A percentile compares a stretch with the other conserved stretches of the same genome.
Conservation (phyloP, 1,284 basidiomycete genomes). For the Mycosarcoma mackinlayi region DNA sequence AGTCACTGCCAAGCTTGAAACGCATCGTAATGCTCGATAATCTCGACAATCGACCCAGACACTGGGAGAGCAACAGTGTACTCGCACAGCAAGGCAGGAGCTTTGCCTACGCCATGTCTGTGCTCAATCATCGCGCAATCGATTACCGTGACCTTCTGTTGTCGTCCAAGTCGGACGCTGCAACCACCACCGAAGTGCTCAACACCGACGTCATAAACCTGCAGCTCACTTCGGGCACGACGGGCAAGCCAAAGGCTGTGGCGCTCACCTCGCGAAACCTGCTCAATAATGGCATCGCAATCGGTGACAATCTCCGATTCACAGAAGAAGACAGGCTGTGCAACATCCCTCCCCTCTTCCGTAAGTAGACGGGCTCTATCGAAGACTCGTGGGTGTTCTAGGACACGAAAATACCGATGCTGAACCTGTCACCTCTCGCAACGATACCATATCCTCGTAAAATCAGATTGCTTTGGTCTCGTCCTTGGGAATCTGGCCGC, state of each 20-base stretch:
- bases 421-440: background rate
- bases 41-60: slow-evolving; percentile 56
- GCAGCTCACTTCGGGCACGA: slow-evolving; percentile 66
- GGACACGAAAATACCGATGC: background rate
- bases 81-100: slow-evolving; percentile 40
- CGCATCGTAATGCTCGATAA: slow-evolving; percentile 80
- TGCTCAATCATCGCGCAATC: slow-evolving; percentile 28
- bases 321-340: slow-evolving; percentile 42
- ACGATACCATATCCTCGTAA: no score
- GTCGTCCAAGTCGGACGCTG: slow-evolving; percentile 72
- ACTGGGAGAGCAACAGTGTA: slow-evolving; percentile 55
- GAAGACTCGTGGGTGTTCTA: background rate
- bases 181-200: slow-evolving; percentile 71
- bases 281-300: slow-evolving; percentile 80
- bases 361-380: slow-evolving; percentile 12
- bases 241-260: slow-evolving; percentile 56
- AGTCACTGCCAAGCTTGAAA: slow-evolving; percentile 75
- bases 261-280: slow-evolving; percentile 73
- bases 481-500: slow-evolving; percentile 83
- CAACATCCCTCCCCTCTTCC: slow-evolving; percentile 59
- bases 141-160: slow-evolving; percentile 57
- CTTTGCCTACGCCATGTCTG: slow-evolving; percentile 45
- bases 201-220: slow-evolving; percentile 81
- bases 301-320: slow-evolving; percentile 76
- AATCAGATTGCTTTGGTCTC: slow-evolving; percentile 79